A percentile compares a stretch with the other conserved stretches of the same genome.
Conservation (phyloP, 2,329 filamentous ascomycete genomes). For the Ceratocystiopsis brevicomis region DNA sequence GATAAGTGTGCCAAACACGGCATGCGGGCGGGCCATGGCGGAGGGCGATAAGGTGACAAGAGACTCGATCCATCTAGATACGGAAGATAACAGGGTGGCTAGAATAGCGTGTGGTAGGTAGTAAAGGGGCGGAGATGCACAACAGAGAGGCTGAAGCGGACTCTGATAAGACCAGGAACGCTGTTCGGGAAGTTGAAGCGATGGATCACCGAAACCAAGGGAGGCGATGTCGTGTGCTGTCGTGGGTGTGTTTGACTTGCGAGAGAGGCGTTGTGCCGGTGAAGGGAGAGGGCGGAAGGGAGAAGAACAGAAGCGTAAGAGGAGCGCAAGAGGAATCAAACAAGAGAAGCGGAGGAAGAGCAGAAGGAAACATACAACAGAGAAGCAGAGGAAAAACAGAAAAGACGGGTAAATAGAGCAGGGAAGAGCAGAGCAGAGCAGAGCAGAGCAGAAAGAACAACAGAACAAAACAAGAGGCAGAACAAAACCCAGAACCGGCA, state of each 20-base stretch:
- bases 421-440: too few relatives aligned
- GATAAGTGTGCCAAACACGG: conserved; percentile 1
- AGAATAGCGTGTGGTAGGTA: too few relatives aligned
- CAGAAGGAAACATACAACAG: not conserved
- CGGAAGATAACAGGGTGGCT: conserved; percentile 1
- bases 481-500: too few relatives aligned
- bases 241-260: too few relatives aligned
- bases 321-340: not conserved
- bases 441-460: too few relatives aligned
- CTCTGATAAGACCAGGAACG: not conserved
- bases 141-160: not conserved
- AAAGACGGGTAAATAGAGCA: too few relatives aligned
- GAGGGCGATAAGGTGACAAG: not conserved
- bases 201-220: too few relatives aligned
- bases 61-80: not conserved
- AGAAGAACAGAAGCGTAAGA: not conserved
- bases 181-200: too few relatives aligned
- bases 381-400: not conserved
- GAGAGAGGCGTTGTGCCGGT: not conserved
- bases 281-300: not conserved
- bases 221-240: too few relatives aligned
- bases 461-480: too few relatives aligned
- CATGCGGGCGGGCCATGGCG: not conserved
- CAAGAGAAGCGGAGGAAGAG: not conserved
- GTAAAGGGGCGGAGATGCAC: too few relatives aligned